Evolutionary conservation across 2,329 filamentous ascomycete species (phyloP).

Genomic region (Septoria linicola): DNA sequence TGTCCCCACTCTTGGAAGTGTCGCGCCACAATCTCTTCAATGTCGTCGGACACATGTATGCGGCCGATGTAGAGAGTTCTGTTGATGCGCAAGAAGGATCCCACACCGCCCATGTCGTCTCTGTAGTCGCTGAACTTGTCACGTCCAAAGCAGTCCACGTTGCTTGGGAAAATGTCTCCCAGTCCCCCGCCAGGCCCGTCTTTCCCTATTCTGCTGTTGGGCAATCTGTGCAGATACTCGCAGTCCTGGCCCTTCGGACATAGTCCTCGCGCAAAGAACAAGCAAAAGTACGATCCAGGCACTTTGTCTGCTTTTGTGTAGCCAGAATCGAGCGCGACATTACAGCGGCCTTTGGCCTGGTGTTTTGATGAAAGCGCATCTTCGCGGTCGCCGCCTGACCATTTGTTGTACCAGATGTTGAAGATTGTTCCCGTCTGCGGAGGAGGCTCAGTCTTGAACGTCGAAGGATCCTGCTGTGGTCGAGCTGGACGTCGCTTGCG

Average conservation of each 20-base stretch:
- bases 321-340: constrained; percentile 66
- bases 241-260: constrained; percentile 89
- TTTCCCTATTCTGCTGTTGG: constrained; percentile 50
- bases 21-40: constrained; percentile 89
- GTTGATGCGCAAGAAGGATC: constrained; percentile 90
- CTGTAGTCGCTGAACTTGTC: constrained; percentile 92
- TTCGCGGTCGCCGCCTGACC: constrained; percentile 91
- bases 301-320: constrained; percentile 53
- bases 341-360: constrained; percentile 80
- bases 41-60: constrained; percentile 94
- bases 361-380: constrained; percentile 85
- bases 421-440: constrained; percentile 93
- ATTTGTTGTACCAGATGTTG: constrained; percentile 99
- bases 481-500: constrained; percentile 88
- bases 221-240: constrained; percentile 87
- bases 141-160: constrained; percentile 90
- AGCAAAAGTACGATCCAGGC: constrained; percentile 78
- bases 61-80: constrained; percentile 89
- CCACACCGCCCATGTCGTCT: constrained; percentile 97
- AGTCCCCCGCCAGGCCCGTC: constrained; percentile 45
- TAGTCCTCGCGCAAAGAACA: constrained; percentile 81
- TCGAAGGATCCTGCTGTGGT: constrained; percentile 82
- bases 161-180: constrained; percentile 88
- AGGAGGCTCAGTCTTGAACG: constrained; percentile 78
- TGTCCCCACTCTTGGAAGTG: constrained; percentile 98